Evolutionary conservation across 108 stramenopile species (phyloP).

Genomic region (Stephanodiscus minutulus): DNA sequence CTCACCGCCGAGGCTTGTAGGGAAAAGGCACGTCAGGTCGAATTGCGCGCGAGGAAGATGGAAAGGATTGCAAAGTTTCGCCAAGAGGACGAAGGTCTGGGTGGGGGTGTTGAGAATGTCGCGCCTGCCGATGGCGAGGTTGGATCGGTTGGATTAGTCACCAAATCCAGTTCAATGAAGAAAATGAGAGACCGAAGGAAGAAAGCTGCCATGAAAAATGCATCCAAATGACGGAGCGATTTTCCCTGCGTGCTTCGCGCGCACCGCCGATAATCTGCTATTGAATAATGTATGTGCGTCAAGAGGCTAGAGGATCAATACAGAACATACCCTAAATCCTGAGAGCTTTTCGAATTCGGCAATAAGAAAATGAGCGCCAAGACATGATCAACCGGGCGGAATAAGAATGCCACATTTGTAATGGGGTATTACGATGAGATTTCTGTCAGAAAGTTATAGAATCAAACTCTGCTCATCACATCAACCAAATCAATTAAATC

Average conservation of each 20-base stretch:
- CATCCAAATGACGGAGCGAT: not conserved
- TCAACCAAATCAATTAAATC: not conserved
- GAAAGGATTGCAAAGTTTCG: slow-evolving; percentile 5
- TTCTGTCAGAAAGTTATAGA: not conserved
- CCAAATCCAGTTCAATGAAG: slow-evolving; percentile 7
- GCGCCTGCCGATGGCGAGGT: slow-evolving; percentile 1
- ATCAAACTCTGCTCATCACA: not conserved
- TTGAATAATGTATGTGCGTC: not conserved
- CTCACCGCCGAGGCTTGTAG: not conserved
- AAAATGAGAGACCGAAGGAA: slow-evolving; percentile 29
- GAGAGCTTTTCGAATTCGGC: not conserved
- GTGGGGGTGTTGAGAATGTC: not conserved
- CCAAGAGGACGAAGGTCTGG: not conserved
- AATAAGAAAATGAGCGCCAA: not conserved
- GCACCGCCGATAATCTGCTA: not conserved
- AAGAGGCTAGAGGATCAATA: not conserved
- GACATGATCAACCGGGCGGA: not conserved
- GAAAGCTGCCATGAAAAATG: slow-evolving; percentile 20
- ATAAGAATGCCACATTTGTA: not conserved
- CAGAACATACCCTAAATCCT: not conserved
- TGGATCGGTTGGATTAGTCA: not conserved
- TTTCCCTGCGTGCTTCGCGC: too few relatives aligned
- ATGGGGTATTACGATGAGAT: too few relatives aligned
- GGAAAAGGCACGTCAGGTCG: slow-evolving; percentile 15
- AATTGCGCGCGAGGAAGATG: slow-evolving; percentile 19